A percentile compares a stretch with the other conserved stretches of the same genome.
phyloP scores from a whole-genome alignment of 768 basidiomycete genomes.

The Lactarius pseudohatsudake region DNA sequence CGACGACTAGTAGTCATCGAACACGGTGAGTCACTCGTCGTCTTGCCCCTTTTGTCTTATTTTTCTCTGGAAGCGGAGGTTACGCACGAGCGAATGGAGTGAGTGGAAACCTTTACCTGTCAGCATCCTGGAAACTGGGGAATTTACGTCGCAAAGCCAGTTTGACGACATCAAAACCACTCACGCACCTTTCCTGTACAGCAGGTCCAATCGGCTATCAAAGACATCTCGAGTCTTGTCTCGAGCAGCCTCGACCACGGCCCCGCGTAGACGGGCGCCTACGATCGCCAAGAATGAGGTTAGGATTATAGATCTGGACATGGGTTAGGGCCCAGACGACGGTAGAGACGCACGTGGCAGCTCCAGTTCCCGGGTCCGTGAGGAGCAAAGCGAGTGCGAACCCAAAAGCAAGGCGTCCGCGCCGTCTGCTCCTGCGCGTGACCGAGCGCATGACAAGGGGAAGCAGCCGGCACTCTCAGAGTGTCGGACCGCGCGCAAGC shows the following conservation, averaged over 20 bases:
- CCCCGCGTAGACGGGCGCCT: not conserved
- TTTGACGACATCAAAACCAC: constrained; percentile 5
- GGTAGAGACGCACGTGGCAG: not conserved
- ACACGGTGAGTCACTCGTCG: constrained; percentile 40
- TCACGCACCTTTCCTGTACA: constrained; percentile 3
- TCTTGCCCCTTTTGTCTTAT: not conserved
- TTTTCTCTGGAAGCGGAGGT: not conserved
- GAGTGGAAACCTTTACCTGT: not conserved
- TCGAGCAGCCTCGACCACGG: not conserved
- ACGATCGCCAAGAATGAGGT: not conserved
- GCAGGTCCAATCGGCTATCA: not conserved
- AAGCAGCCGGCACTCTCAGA: constrained; percentile 10
- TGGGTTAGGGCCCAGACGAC: too few species aligned
- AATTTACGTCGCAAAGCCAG: constrained; percentile 42
- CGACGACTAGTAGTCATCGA: constrained; percentile 49
- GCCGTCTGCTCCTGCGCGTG: not conserved
- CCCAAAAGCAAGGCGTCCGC: not conserved
- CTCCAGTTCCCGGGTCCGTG: not conserved
- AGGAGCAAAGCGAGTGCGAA: not conserved
- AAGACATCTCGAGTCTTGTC: not conserved
- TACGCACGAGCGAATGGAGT: not conserved
- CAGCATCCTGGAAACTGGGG: not conserved
- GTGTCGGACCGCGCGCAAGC: not conserved
- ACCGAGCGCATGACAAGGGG: not conserved
- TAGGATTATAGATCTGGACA: too few species aligned